phyloP scores from a whole-genome alignment of 1,284 basidiomycete genomes.

The Cryptococcus maquisensis region DNA sequence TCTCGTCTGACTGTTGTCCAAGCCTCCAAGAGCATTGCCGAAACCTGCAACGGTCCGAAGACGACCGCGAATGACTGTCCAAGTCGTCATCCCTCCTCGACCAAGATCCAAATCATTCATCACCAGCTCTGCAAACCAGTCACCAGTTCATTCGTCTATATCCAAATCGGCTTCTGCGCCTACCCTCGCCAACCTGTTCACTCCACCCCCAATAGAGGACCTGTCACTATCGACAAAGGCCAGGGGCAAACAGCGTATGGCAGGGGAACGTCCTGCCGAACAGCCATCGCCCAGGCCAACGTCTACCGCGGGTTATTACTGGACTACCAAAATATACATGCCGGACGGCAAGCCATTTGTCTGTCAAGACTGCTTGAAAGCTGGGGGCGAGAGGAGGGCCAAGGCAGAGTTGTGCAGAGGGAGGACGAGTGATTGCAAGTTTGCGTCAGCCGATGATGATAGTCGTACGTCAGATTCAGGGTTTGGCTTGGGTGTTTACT shows the following conservation, averaged over 20 bases:
- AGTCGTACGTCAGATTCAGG: background rate
- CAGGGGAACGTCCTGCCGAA: constrained; percentile 12
- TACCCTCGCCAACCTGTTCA: constrained; percentile 9
- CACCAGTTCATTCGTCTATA: background rate
- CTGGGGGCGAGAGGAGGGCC: constrained; percentile 15
- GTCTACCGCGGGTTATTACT: background rate
- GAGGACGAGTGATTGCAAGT: constrained; percentile 9
- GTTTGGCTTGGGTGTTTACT: background rate
- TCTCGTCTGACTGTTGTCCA: background rate
- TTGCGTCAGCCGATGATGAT: constrained; percentile 1
- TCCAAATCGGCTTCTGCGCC: constrained; percentile 2
- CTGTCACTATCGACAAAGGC: constrained; percentile 9
- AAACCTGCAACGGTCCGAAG: background rate
- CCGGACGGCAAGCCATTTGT: constrained; percentile 2
- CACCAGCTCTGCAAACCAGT: background rate
- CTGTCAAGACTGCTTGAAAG: constrained; percentile 12
- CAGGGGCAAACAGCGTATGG: constrained; percentile 25
- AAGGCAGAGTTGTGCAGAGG: constrained; percentile 22
- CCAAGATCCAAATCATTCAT: background rate
- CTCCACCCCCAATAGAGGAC: constrained; percentile 3
- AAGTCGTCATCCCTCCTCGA: constrained; percentile 12
- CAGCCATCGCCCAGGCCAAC: background rate
- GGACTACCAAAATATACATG: background rate
- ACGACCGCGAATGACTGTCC: background rate
- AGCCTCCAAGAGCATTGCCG: background rate